phyloP scores from a whole-genome alignment of 306 rosid species.

The Oxytropis ochrocephala region DNA sequence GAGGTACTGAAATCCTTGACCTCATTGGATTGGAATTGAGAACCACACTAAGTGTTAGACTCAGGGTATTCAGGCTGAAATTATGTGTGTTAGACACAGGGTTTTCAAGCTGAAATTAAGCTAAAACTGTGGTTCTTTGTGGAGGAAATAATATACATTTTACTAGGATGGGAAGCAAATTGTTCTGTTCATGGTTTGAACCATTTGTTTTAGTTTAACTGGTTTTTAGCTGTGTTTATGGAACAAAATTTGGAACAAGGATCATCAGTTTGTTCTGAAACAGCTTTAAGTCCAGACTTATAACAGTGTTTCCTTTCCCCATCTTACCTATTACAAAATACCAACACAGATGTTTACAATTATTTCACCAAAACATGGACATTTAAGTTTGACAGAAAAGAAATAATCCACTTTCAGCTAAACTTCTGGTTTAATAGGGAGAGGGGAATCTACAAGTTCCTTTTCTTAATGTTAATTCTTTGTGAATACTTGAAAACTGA shows the following conservation, averaged over 20 bases:
- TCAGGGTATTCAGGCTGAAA: neutral
- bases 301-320: neutral
- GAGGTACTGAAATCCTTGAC: neutral
- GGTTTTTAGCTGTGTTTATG: neutral
- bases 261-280: neutral
- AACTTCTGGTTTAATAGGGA: neutral
- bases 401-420: neutral
- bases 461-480: neutral
- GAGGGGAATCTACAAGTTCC: neutral
- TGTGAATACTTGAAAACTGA: neutral
- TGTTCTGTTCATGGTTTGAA: neutral
- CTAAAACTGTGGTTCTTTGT: neutral
- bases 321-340: neutral
- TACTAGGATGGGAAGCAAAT: neutral
- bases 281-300: neutral
- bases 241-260: neutral
- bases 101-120: neutral
- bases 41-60: neutral
- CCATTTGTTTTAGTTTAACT: neutral
- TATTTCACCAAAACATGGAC: neutral
- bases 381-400: neutral
- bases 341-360: neutral
- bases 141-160: neutral
- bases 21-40: neutral
- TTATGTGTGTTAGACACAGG: neutral